Evolutionary conservation across 2,329 filamentous ascomycete species (phyloP), one percentile per base, ranked within the genome.

Genomic region (Colletotrichum falcatum): DNA sequence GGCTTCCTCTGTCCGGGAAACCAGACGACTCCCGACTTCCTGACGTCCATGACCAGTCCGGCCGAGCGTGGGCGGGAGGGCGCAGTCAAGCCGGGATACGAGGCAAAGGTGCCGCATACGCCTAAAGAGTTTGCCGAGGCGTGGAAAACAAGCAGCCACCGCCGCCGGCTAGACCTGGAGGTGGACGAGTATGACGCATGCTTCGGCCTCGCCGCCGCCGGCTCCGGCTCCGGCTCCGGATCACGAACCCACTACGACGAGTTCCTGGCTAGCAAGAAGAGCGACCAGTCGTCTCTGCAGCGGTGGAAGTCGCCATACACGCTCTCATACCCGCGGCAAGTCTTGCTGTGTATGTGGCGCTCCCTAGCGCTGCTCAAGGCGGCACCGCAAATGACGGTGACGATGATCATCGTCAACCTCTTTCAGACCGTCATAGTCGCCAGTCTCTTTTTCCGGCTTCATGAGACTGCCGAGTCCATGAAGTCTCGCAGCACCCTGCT

Each of bases 21-120:
- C 46, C 82, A 91, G 75, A 94, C 92, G 0, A 93, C 91, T 0
- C 89, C 91, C 1, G 92, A 94, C 77, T 94, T 94, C 80, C 79
- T 94, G 60, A 94, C 92, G 2, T 89, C 90, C 2, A 80, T 86
- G 7, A 84, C 83, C 1, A 77, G 74, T 30, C 72, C 54, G 18
- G 53, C 77, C 4, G 77, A 78, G 48, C 76, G 77, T 44, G n/a
- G n/a, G n/a, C n/a, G n/a, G n/a, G n/a, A n/a, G n/a, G n/a, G n/a
- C n/a, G 56, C 72, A 5, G 56, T 76, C 18, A 72, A 44, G 0
- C 58, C 66, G 2, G 66, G 28, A 1, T 72, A 58, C 61, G 60
- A 46, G 12, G 66, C 61, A 0, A 39, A 20, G 23, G 39, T 64
- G 11, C 68, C 68, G 4, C 70, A 66, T 5, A 72, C 61, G 33